phyloP scores from a whole-genome alignment of 1,139 yeast species.

The Geotrichum candidum region DNA sequence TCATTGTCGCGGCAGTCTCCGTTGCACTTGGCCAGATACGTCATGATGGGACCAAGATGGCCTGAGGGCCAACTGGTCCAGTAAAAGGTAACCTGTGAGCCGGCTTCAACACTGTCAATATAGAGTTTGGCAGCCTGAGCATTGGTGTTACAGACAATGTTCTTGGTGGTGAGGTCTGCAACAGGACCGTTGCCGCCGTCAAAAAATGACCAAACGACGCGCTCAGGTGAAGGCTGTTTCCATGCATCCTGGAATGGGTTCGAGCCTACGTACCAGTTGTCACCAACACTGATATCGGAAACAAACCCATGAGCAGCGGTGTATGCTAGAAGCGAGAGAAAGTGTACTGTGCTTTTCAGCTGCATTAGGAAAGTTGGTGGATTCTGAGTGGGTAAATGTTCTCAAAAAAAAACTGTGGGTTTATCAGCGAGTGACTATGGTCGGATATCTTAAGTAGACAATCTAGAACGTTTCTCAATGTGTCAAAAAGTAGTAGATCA shows the following conservation, averaged over 20 bases:
- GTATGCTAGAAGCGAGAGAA: background rate
- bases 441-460: background rate
- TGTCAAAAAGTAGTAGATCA: background rate
- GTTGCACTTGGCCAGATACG: conserved; percentile 13
- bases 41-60: conserved; percentile 16
- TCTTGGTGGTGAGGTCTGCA: conserved; percentile 12
- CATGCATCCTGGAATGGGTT: conserved; percentile 8
- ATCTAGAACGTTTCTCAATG: background rate
- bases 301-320: conserved; percentile 15
- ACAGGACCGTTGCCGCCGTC: conserved; percentile 16
- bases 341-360: background rate
- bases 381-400: background rate
- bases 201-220: conserved; percentile 17
- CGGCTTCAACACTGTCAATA: conserved; percentile 4
- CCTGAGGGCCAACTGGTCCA: conserved; percentile 17
- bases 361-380: background rate
- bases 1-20: conserved; percentile 9
- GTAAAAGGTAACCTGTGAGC: conserved; percentile 9
- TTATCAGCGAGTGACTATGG: background rate
- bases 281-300: conserved; percentile 8
- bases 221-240: background rate
- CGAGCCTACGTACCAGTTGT: conserved; percentile 11
- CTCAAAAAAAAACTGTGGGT: background rate
- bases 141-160: conserved; percentile 13
- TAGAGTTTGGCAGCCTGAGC: conserved; percentile 6